These are phyloP conservation scores for Lantana camara DNA, from an alignment of 257 asterid species.

Conservation along the genomic window DNA sequence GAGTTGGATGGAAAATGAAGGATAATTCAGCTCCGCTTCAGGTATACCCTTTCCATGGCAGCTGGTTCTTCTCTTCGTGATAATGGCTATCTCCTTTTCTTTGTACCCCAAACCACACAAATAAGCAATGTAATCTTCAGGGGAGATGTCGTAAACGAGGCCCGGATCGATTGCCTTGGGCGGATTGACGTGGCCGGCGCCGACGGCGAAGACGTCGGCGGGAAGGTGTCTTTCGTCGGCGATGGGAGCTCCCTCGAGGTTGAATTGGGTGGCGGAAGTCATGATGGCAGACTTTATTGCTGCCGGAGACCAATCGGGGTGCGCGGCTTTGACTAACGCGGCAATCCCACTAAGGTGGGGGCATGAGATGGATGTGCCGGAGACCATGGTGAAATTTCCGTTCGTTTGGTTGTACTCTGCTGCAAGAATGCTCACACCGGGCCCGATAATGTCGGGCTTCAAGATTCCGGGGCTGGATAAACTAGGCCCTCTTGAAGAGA, in stretches of 20 bases:
- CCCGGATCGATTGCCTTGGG: constrained; percentile 33
- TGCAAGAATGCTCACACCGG: constrained; percentile 30
- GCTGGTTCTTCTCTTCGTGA: constrained; percentile 1
- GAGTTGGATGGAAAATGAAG: constrained; percentile 29
- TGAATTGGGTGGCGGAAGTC: constrained; percentile 30
- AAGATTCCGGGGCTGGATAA: constrained; percentile 31
- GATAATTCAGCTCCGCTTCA: constrained; percentile 41
- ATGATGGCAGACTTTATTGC: constrained; percentile 36
- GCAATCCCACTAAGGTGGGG: constrained; percentile 37
- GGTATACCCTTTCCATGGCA: constrained; percentile 21
- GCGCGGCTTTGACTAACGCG: constrained; percentile 27
- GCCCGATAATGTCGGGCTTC: constrained; percentile 34
- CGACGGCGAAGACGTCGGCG: constrained; percentile 20
- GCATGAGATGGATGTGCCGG: constrained; percentile 37
- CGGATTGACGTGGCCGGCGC: constrained; percentile 37
- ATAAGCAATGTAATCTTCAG: constrained; percentile 23
- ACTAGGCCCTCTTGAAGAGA: constrained; percentile 45
- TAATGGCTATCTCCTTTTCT: constrained; percentile 12
- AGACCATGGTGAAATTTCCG: constrained; percentile 12
- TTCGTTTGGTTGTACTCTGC: constrained; percentile 21
- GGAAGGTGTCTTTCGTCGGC: constrained; percentile 13
- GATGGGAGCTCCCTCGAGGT: constrained; percentile 13
- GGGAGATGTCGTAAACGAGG: constrained; percentile 30
- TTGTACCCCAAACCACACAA: constrained; percentile 29
- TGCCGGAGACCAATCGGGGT: constrained; percentile 39